phyloP scores from a whole-genome alignment of 2,329 filamentous ascomycete species.

The Trichoderma sp. region DNA sequence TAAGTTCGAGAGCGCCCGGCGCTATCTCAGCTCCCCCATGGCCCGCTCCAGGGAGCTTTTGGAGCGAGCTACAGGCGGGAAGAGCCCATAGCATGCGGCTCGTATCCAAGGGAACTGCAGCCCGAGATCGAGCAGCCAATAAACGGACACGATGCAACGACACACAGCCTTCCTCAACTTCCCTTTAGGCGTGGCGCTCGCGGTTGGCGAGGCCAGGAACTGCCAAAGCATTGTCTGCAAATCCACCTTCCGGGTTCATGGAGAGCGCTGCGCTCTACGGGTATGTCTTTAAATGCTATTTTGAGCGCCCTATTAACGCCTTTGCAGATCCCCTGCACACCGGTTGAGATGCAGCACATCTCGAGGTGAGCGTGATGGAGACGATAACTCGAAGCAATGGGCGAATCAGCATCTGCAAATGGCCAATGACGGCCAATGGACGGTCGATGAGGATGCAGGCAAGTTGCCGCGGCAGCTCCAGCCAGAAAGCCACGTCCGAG shows the following conservation, averaged over 20 bases:
- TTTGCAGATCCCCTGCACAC: conserved; percentile 18
- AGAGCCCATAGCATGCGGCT: conserved; percentile 8
- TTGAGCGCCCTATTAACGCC: not conserved
- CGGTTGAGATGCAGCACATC: conserved; percentile 18
- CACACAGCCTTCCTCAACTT: not conserved
- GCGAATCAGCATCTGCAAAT: conserved; percentile 6
- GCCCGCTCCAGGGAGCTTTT: not conserved
- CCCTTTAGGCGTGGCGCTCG: not conserved
- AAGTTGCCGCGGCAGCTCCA: conserved; percentile 15
- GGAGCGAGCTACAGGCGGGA: conserved; percentile 10
- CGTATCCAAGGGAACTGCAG: not conserved
- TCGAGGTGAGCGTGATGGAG: conserved; percentile 12
- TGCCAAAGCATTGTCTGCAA: not conserved
- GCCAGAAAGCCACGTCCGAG: conserved; percentile 8
- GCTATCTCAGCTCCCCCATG: not conserved
- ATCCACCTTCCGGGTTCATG: not conserved
- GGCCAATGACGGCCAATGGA: not conserved
- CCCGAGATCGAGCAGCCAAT: conserved; percentile 9
- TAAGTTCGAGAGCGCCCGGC: not conserved
- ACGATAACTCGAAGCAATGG: not conserved
- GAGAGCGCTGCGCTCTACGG: not conserved
- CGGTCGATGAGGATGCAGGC: conserved; percentile 14
- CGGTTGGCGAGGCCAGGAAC: conserved; percentile 6
- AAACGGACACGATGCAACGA: not conserved
- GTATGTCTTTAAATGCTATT: not conserved